phyloP scores from a whole-genome alignment of 495 filamentous ascomycete genomes.

The Zalerion maritima region DNA sequence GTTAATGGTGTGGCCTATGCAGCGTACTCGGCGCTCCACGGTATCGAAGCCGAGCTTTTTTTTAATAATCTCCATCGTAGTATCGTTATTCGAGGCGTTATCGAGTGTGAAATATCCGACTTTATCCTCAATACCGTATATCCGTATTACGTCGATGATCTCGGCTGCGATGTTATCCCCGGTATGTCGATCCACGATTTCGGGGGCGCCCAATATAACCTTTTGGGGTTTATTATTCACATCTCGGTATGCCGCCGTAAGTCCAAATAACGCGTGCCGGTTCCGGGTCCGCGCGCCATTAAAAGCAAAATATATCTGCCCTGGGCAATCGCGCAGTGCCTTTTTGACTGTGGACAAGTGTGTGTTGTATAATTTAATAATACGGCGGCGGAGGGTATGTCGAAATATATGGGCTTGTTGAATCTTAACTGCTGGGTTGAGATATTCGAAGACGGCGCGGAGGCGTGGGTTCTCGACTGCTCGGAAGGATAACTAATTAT shows the following conservation, averaged over 20 bases:
- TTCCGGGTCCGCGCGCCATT: no score
- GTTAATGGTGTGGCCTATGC: conserved; percentile 2
- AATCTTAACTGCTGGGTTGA: neutral
- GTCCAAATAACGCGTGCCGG: neutral
- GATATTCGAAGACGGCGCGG: neutral
- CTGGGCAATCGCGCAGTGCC: no score
- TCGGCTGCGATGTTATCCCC: neutral
- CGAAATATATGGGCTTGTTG: neutral
- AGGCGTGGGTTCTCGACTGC: neutral
- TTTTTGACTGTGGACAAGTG: no score
- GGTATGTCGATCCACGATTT: neutral
- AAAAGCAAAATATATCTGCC: no score
- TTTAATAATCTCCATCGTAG: conserved; percentile 1
- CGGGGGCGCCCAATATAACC: neutral
- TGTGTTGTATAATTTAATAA: no score
- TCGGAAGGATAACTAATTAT: neutral
- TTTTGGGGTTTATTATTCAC: neutral
- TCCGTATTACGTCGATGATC: neutral
- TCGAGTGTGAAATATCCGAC: conserved; percentile 1
- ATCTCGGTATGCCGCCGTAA: neutral
- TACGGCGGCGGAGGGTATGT: no score
- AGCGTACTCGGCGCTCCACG: conserved; percentile 1
- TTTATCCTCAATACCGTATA: neutral
- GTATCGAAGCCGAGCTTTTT: neutral
- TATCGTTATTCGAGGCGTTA: conserved; percentile 1